Evolutionary conservation across 1,139 yeast species (phyloP), one percentile per base, ranked within the genome.

Genomic region (Geotrichum citri-aurantii): DNA sequence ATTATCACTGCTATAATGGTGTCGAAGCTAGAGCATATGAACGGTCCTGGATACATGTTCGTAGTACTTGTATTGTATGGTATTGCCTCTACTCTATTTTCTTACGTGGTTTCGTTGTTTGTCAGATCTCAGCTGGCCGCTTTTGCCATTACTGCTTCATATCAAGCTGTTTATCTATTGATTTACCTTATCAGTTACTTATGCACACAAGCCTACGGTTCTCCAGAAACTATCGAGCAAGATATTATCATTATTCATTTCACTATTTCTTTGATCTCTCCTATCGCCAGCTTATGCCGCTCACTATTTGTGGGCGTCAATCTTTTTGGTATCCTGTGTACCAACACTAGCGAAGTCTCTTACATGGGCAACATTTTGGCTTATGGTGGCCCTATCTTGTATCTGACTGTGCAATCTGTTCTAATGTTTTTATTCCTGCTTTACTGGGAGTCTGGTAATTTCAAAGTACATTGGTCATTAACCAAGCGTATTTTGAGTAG

Each of bases 351-450:
- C 1, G 61, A 63, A 26, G 64, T 70, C 19, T 54, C 69, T 1
- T 67, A 66, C 54, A 62, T 63, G 55, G 75, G 75, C 4, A 59
- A 66, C 54, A 71, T 73, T 29, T 50, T 64, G 10, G 74, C 74
- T 3, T 73, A 67, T 58, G 76, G 76, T 5, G 73, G 73, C 2
- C 75, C 75, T 1, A 69, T 73, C 29, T 59, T 73, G 11, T 73
- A 73, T 53, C 65, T 73, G 50, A 57, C 66, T 14, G 48, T 71
- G 24, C 76, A 73, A 56, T 53, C 64, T 11, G 26, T 65, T 6
- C 57, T 66, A 1, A 59, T 68, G 31, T 70, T 65, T 57, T 61
- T 61, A 1, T 64, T 66, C 47, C 62, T 73, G 11, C 40, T 72
- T 5, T 71, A 74, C 72, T 71, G 72, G 70, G 76, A 73, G 21